phyloP scores from a whole-genome alignment of 805 yeast genomes.

The Saccharomycopsis synnaedendra region DNA sequence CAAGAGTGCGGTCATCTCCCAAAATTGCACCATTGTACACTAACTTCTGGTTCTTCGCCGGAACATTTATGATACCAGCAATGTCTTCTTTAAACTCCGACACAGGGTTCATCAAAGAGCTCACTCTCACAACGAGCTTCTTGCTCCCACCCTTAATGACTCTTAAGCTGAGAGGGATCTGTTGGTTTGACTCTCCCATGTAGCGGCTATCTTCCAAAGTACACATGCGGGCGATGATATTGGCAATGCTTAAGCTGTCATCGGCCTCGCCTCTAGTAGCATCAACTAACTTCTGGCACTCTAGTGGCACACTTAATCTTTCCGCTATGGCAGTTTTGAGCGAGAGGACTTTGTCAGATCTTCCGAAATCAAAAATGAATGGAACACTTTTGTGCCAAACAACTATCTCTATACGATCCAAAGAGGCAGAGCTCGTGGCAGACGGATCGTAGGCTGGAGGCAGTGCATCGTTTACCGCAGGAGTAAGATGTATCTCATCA shows the following conservation, averaged over 20 bases:
- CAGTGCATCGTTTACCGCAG: not conserved
- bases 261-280: not conserved
- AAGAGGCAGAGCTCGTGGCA: not conserved
- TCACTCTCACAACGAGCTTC: not conserved
- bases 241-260: not conserved
- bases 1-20: slow-evolving; percentile 1
- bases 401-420: not conserved
- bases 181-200: not conserved
- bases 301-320: not conserved
- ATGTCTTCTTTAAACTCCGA: not conserved
- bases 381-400: slow-evolving; percentile 4
- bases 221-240: too few species aligned
- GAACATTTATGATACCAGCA: not conserved
- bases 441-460: not conserved
- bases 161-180: not conserved
- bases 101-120: not conserved
- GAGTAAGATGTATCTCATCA: slow-evolving; percentile 3
- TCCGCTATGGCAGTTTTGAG: not conserved
- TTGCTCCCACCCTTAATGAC: slow-evolving; percentile 1
- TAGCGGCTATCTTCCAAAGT: too few species aligned
- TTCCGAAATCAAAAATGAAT: not conserved
- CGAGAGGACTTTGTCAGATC: not conserved
- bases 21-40: slow-evolving; percentile 6
- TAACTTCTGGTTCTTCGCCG: not conserved
- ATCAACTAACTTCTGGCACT: not conserved